These are phyloP conservation scores for Baeospora myosura DNA, from an alignment of 1,284 basidiomycete genomes.

Conservation along the genomic window DNA sequence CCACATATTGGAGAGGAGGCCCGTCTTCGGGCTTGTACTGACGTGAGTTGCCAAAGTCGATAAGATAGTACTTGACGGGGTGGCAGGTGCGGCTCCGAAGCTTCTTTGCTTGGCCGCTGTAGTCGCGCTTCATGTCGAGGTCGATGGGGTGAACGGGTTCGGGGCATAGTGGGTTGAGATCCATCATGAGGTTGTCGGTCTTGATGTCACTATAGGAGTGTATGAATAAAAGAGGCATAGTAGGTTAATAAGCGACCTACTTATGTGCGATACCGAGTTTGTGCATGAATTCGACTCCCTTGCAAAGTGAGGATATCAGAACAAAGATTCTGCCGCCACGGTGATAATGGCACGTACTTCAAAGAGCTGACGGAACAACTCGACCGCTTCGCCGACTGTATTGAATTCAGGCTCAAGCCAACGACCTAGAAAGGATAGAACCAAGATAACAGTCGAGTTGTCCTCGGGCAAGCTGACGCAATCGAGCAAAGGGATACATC, in stretches of 20 bases:
- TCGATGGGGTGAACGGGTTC: slow-evolving; percentile 21
- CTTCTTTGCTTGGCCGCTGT: slow-evolving; percentile 16
- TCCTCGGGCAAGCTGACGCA: slow-evolving; percentile 15
- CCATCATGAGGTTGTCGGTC: slow-evolving; percentile 30
- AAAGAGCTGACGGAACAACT: slow-evolving; percentile 27
- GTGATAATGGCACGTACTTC: slow-evolving; percentile 14
- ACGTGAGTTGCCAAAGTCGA: slow-evolving; percentile 31
- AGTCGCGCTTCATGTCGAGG: slow-evolving; percentile 11
- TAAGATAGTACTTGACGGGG: slow-evolving; percentile 25
- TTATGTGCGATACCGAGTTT: slow-evolving; percentile 22
- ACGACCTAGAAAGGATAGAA: slow-evolving; percentile 25
- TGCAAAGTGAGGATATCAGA: neutral
- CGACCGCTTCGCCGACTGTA: slow-evolving; percentile 26
- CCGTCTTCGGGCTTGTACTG: slow-evolving; percentile 17
- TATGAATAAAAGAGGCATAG: neutral
- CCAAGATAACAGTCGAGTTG: slow-evolving; percentile 14
- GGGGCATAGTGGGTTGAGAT: slow-evolving; percentile 22
- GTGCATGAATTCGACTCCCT: slow-evolving; percentile 27
- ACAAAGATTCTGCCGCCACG: neutral
- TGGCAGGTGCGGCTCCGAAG: slow-evolving; percentile 20
- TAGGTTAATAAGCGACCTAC: slow-evolving; percentile 10
- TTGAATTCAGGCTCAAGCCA: slow-evolving; percentile 21
- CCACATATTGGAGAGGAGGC: slow-evolving; percentile 10
- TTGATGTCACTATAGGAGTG: slow-evolving; percentile 24
- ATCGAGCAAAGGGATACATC: slow-evolving; percentile 18